Evolutionary conservation across 2,329 filamentous ascomycete genomes (phyloP).

Genomic region (Bipolaris zeicola): DNA sequence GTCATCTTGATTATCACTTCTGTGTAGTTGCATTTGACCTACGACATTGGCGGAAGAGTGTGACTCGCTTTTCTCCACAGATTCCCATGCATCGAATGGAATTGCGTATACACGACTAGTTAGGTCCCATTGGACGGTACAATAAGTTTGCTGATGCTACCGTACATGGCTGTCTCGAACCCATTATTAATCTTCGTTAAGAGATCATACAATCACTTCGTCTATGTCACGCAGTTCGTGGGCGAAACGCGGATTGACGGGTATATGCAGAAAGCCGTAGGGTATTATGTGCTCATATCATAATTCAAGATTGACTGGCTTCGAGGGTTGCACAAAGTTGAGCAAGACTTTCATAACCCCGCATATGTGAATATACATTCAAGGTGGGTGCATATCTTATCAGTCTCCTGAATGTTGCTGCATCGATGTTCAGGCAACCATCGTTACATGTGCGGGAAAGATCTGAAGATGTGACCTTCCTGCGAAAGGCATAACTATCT

Average conservation of each 20-base stretch:
- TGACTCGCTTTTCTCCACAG: background rate
- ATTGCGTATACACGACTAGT: no score
- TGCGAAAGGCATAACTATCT: background rate
- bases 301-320: background rate
- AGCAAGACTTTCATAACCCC: background rate
- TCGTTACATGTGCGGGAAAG: background rate
- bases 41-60: no score
- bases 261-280: background rate
- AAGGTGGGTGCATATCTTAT: background rate
- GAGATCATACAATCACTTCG: no score
- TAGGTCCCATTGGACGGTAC: no score
- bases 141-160: no score
- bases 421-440: background rate
- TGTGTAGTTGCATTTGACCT: no score
- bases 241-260: conserved; percentile 2
- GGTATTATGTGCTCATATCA: background rate
- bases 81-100: background rate
- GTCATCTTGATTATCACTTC: no score
- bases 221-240: background rate
- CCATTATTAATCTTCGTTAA: no score
- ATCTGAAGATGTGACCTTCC: background rate
- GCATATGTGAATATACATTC: conserved; percentile 2
- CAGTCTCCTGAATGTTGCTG: background rate
- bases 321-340: background rate
- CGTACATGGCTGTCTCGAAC: no score